Evolutionary conservation across 805 yeast species (phyloP), one percentile per base, ranked within the genome.

Genomic region (Naumovozyma castellii): DNA sequence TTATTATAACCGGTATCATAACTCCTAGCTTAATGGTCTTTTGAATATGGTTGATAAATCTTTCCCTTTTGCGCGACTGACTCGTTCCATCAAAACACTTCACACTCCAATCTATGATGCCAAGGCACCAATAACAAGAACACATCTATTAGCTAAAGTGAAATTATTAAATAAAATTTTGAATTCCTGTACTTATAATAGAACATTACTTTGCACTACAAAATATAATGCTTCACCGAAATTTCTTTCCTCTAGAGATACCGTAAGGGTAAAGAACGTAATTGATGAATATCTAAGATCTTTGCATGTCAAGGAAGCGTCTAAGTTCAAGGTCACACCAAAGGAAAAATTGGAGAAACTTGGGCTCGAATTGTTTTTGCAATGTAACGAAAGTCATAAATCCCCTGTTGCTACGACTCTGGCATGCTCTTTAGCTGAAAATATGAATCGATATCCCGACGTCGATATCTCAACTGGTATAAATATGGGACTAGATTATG

Each of bases 61-160:
- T n/a, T n/a, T n/a, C n/a, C n/a, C n/a, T n/a, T n/a, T n/a, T n/a
- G n/a, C n/a, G n/a, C n/a, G n/a, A n/a, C n/a, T n/a, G n/a, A n/a
- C n/a, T n/a, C n/a, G n/a, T n/a, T 22, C 47, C n/a, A 43, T 57
- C 20, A 57, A 56, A 42, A 57, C 60, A 5, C 36, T 56, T 15
- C 51, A 50, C 32, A 56, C 59, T 4, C 62, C 59, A 3, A 43
- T 50, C n/a, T 45, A 48, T 36, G 42, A 44, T 19, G 38, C 43
- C 5, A 25, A 45, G 30, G 42, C 47, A 2, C 22, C 35, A 25
- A 35, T 35, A 12, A 39, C 46, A 5, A 44, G 44, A 22, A 36
- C 47, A 17, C 35, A 47, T 14, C 27, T 56, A 18, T 28, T 53
- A 18, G 39, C 36, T n/a, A 46, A 49, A 22, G 46, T 57, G 13